Conservation (phyloP, 2,329 filamentous ascomycete species). For the Sordariomycetes sp. region DNA sequence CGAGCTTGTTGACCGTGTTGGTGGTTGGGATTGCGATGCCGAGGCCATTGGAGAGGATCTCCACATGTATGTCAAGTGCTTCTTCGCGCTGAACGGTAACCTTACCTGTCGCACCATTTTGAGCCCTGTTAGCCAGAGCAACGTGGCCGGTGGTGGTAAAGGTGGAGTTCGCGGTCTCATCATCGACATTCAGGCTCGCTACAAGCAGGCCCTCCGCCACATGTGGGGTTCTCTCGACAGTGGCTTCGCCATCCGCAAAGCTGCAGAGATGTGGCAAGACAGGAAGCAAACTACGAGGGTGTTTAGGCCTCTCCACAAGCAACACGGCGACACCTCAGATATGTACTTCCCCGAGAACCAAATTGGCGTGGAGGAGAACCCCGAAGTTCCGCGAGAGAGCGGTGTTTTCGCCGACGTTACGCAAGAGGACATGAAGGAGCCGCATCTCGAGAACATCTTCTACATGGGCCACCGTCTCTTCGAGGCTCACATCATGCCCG, state of each 20-base stretch:
- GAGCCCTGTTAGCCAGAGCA: conserved; percentile 64
- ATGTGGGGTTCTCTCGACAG: conserved; percentile 70
- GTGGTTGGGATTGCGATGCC: conserved; percentile 62
- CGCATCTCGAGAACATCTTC: conserved; percentile 46
- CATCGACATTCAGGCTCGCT: conserved; percentile 54
- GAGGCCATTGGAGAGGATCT: conserved; percentile 69
- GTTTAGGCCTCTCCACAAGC: conserved; percentile 46
- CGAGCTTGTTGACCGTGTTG: conserved; percentile 56
- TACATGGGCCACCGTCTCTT: conserved; percentile 59
- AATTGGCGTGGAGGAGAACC: conserved; percentile 21
- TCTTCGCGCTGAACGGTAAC: conserved; percentile 64
- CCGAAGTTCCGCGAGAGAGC: conserved; percentile 32
- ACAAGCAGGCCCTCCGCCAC: conserved; percentile 63
- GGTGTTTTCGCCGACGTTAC: conserved; percentile 47
- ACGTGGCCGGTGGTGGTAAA: conserved; percentile 51
- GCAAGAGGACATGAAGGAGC: conserved; percentile 38
- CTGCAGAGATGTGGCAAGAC: conserved; percentile 47
- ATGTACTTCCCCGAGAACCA: conserved; percentile 38
- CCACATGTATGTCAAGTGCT: conserved; percentile 73
- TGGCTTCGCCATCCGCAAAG: conserved; percentile 53
- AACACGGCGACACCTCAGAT: conserved; percentile 32
- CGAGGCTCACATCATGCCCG: conserved; percentile 63
- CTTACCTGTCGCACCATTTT: conserved; percentile 54
- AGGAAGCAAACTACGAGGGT: conserved; percentile 45
- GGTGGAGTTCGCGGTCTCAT: conserved; percentile 44